A percentile compares a stretch with the other conserved stretches of the same genome.
phyloP scores from a whole-genome alignment of 2,329 filamentous ascomycete species.

The Diaporthe longicolla region DNA sequence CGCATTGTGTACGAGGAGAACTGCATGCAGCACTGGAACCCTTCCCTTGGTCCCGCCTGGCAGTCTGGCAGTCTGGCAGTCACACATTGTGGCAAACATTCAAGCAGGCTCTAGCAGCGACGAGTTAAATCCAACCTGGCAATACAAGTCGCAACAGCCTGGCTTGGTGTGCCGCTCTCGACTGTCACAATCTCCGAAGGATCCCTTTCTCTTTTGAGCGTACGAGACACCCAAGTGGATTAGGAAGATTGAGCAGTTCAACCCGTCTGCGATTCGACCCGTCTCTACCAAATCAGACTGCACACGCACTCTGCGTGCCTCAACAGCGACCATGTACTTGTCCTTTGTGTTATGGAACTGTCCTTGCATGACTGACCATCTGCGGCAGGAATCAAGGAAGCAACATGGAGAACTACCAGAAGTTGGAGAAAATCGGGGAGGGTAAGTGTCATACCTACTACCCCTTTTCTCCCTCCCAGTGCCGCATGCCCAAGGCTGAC shows the following conservation, averaged over 20 bases:
- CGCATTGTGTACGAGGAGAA: not conserved
- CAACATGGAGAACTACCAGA: constrained; percentile 75
- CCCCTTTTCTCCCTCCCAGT: not conserved
- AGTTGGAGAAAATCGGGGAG: constrained; percentile 86
- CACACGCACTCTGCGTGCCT: not conserved
- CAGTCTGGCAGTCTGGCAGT: not conserved
- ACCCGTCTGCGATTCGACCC: not conserved
- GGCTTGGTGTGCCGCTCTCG: not conserved
- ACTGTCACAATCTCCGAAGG: constrained; percentile 11
- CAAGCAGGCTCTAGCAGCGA: not conserved
- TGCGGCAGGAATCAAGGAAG: constrained; percentile 13
- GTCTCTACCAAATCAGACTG: not conserved
- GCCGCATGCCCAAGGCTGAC: not conserved
- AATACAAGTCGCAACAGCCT: not conserved
- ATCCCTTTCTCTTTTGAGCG: not conserved
- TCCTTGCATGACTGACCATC: constrained; percentile 9
- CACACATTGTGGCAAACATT: not conserved
- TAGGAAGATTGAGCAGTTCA: constrained; percentile 13
- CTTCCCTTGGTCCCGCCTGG: not conserved
- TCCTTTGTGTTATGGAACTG: not conserved
- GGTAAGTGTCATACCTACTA: constrained; percentile 62
- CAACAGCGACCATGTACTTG: constrained; percentile 14
- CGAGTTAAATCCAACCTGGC: not conserved
- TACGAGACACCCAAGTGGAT: constrained; percentile 17
- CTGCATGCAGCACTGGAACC: not conserved